phyloP scores from a whole-genome alignment of 352 stramenopile species.

The Pythium aquatile region DNA sequence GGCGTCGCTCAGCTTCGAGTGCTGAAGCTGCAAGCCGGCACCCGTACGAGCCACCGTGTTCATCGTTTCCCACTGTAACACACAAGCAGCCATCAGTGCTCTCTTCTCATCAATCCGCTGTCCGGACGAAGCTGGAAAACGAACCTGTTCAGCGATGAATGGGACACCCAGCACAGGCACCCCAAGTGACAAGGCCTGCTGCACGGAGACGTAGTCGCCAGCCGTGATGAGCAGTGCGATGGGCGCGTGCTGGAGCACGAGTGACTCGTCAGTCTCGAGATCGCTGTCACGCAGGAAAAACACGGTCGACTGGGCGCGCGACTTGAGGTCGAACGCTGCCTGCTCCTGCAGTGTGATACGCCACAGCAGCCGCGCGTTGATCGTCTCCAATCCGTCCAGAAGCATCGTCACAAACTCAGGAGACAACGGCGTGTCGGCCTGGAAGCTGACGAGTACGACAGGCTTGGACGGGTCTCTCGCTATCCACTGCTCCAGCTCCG shows the following conservation, averaged over 20 bases:
- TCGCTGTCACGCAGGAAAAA: conserved; percentile 42
- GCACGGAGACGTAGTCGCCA: conserved; percentile 55
- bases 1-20: conserved; percentile 33
- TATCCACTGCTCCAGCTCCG: conserved; percentile 21
- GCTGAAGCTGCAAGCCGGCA: conserved; percentile 44
- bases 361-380: conserved; percentile 56
- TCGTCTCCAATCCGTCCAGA: conserved; percentile 56
- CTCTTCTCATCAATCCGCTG: too few species aligned
- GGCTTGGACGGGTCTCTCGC: conserved; percentile 15
- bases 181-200: conserved; percentile 58
- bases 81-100: neutral
- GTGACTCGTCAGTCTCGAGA: conserved; percentile 42
- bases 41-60: conserved; percentile 57
- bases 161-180: conserved; percentile 70
- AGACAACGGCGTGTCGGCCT: conserved; percentile 41
- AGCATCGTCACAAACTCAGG: conserved; percentile 50
- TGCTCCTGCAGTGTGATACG: conserved; percentile 57
- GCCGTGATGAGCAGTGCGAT: conserved; percentile 58
- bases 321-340: conserved; percentile 54
- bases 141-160: conserved; percentile 67
- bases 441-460: conserved; percentile 65
- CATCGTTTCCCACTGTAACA: conserved; percentile 52
- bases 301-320: conserved; percentile 40
- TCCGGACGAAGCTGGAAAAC: neutral
- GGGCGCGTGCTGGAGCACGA: conserved; percentile 36